These are phyloP conservation scores for Favolaschia claudopus DNA, from an alignment of 768 basidiomycete genomes.

Conservation along the genomic window DNA sequence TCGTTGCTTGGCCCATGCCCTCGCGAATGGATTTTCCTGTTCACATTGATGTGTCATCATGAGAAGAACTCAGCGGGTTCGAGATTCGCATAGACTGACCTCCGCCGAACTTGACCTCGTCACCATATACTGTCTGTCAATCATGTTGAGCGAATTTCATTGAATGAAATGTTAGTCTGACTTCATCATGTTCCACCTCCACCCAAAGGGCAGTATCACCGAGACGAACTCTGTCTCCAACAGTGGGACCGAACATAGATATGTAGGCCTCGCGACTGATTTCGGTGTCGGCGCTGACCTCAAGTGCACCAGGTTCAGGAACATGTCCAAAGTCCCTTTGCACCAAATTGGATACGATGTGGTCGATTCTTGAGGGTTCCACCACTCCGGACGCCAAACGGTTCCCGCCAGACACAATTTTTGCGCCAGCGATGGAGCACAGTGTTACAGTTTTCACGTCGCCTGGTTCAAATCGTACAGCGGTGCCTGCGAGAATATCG, in stretches of 20 bases:
- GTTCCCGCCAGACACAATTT: conserved; percentile 83
- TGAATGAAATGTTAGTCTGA: conserved; percentile 39
- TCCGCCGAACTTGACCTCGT: conserved; percentile 98
- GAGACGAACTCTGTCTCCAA: conserved; percentile 86
- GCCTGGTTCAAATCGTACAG: conserved; percentile 96
- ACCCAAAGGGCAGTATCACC: conserved; percentile 94
- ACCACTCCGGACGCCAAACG: conserved; percentile 65
- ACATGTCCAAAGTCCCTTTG: conserved; percentile 74
- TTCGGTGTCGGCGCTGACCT: conserved; percentile 58
- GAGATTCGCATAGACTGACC: conserved; percentile 50
- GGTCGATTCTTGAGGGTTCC: conserved; percentile 51
- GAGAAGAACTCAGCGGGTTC: not conserved
- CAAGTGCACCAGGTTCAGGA: conserved; percentile 67
- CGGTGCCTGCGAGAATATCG: conserved; percentile 94
- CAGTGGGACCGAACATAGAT: conserved; percentile 95
- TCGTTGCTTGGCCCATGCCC: conserved; percentile 94
- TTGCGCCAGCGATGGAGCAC: conserved; percentile 76
- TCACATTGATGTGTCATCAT: too few relatives aligned
- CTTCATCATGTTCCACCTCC: conserved; percentile 87
- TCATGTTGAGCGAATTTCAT: not conserved
- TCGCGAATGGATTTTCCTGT: conserved; percentile 93
- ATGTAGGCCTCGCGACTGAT: conserved; percentile 80
- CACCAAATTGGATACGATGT: conserved; percentile 56
- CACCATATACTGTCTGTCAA: conserved; percentile 83
- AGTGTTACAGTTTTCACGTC: conserved; percentile 86